These are phyloP conservation scores for Penicillium sp. DNA, from an alignment of 2,329 filamentous ascomycete genomes.

Conservation along the genomic window DNA sequence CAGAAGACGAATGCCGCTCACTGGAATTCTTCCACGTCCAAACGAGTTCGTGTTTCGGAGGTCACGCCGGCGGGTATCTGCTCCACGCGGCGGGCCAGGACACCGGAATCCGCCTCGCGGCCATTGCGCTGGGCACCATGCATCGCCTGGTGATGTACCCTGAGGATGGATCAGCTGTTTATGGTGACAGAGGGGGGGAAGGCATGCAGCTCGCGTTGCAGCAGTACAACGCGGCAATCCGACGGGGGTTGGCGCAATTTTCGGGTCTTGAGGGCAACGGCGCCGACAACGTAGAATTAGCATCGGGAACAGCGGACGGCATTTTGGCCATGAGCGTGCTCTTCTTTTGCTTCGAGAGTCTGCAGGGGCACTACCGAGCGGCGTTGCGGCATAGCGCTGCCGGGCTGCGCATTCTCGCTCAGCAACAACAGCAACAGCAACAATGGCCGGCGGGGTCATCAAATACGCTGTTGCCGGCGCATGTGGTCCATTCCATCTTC, in stretches of 20 bases:
- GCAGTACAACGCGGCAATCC: slow-evolving; percentile 56
- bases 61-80: slow-evolving; percentile 49
- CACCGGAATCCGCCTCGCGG: slow-evolving; percentile 54
- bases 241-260: slow-evolving; percentile 35
- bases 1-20: slow-evolving; percentile 39
- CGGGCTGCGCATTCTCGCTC: slow-evolving; percentile 36
- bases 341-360: slow-evolving; percentile 61
- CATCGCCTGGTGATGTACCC: slow-evolving; percentile 44
- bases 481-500: slow-evolving; percentile 22
- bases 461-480: slow-evolving; percentile 14
- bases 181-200: neutral
- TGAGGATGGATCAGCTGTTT: neutral
- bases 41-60: slow-evolving; percentile 50
- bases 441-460: too few relatives aligned
- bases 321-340: slow-evolving; percentile 55
- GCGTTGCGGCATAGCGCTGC: slow-evolving; percentile 45
- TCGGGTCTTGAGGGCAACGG: slow-evolving; percentile 39
- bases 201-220: slow-evolving; percentile 44
- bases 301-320: slow-evolving; percentile 33
- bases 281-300: slow-evolving; percentile 9
- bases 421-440: slow-evolving; percentile 15
- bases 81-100: slow-evolving; percentile 53
- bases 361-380: slow-evolving; percentile 55
- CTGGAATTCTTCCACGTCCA: slow-evolving; percentile 49
- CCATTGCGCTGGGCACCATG: slow-evolving; percentile 55